phyloP scores from a whole-genome alignment of 2,329 filamentous ascomycete genomes.

The Fusarium dlaminii region DNA sequence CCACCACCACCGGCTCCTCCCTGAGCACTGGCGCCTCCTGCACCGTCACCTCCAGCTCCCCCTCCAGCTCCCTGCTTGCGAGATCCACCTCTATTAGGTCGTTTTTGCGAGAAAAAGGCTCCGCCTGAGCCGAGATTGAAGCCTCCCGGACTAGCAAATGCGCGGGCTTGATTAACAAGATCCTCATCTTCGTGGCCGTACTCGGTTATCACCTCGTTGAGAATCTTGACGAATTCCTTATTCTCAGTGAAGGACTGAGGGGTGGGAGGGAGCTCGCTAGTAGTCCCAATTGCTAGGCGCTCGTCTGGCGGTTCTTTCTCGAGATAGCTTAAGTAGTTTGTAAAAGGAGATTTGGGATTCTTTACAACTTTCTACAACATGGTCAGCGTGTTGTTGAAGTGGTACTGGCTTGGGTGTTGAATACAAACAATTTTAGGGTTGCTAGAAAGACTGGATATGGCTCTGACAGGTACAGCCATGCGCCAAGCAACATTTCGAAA shows the following conservation, averaged over 20 bases:
- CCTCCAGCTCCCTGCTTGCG: slow-evolving; percentile 51
- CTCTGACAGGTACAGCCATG: slow-evolving; percentile 40
- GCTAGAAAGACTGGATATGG: slow-evolving; percentile 57
- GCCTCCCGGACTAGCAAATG: slow-evolving; percentile 67
- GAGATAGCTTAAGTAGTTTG: slow-evolving; percentile 68
- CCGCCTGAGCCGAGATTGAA: slow-evolving; percentile 63
- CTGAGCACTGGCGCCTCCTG: slow-evolving; percentile 66
- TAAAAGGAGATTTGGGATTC: slow-evolving; percentile 54
- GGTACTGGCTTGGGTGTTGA: background rate
- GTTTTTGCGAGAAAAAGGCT: slow-evolving; percentile 58
- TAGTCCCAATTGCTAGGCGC: slow-evolving; percentile 67
- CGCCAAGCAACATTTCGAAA: slow-evolving; percentile 39
- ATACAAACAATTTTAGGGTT: slow-evolving; percentile 65
- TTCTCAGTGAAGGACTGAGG: slow-evolving; percentile 69
- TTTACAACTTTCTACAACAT: slow-evolving; percentile 65
- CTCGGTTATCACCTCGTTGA: slow-evolving; percentile 65
- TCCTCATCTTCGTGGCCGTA: slow-evolving; percentile 66
- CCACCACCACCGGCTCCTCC: slow-evolving; percentile 70
- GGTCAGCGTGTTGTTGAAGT: slow-evolving; percentile 17
- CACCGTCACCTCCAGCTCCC: slow-evolving; percentile 56
- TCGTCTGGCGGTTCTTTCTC: slow-evolving; percentile 64
- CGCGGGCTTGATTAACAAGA: slow-evolving; percentile 65
- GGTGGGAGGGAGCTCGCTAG: slow-evolving; percentile 67
- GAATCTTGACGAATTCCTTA: slow-evolving; percentile 65
- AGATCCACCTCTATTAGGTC: slow-evolving; percentile 46